These are phyloP conservation scores for Elsinoe arachidis DNA, from an alignment of 2,329 filamentous ascomycete genomes.

Conservation along the genomic window DNA sequence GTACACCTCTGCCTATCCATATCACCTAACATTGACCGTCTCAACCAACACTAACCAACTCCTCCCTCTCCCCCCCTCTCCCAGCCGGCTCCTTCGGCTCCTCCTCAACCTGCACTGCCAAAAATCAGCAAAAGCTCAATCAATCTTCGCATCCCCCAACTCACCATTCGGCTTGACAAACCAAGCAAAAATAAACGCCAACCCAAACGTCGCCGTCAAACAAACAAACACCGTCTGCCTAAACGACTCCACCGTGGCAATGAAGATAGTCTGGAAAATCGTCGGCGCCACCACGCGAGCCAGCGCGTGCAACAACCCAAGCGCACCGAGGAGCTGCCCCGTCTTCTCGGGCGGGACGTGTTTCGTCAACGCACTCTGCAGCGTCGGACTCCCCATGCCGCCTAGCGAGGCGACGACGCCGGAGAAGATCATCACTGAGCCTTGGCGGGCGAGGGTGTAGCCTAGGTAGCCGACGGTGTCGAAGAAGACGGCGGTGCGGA, in stretches of 20 bases:
- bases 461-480: constrained; percentile 69
- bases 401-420: constrained; percentile 69
- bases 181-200: constrained; percentile 58
- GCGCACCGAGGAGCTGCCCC: constrained; percentile 80
- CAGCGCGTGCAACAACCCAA: constrained; percentile 75
- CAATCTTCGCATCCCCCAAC: constrained; percentile 28
- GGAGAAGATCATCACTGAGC: constrained; percentile 58
- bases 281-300: constrained; percentile 70
- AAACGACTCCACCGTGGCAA: constrained; percentile 65
- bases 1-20: neutral
- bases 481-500: constrained; percentile 65
- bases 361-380: constrained; percentile 80
- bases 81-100: neutral
- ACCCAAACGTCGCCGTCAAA: constrained; percentile 56
- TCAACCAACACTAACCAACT: neutral
- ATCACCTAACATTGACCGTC: neutral
- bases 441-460: constrained; percentile 57
- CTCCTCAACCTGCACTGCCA: constrained; percentile 7
- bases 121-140: neutral
- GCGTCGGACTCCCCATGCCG: constrained; percentile 74
- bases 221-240: constrained; percentile 78
- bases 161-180: constrained; percentile 66
- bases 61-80: neutral
- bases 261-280: constrained; percentile 80
- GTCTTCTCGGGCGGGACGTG: constrained; percentile 76